These are phyloP conservation scores for Biscogniauxia sp. DNA, from an alignment of 2,329 filamentous ascomycete genomes.

Conservation along the genomic window DNA sequence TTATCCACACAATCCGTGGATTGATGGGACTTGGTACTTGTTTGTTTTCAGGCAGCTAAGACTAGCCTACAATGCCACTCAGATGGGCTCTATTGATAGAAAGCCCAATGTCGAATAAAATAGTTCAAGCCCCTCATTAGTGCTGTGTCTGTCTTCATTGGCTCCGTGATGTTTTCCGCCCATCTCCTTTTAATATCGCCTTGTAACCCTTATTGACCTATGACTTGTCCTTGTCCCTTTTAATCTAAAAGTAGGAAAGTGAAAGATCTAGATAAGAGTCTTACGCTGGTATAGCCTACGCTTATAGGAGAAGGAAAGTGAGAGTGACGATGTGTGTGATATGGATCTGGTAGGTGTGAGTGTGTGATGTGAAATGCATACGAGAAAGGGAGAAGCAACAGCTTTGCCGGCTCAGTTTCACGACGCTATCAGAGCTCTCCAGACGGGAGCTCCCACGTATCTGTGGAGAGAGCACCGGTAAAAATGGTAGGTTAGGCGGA, in stretches of 20 bases:
- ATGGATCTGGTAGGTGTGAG: too few relatives aligned
- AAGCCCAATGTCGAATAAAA: constrained; percentile 11
- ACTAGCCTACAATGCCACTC: constrained; percentile 22
- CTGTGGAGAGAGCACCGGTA: constrained; percentile 10
- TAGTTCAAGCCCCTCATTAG: constrained; percentile 22
- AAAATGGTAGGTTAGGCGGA: constrained; percentile 15
- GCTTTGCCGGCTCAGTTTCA: not conserved
- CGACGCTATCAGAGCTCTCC: constrained; percentile 2
- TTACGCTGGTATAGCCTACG: too few relatives aligned
- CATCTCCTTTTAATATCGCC: not conserved
- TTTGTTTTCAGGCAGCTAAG: constrained; percentile 22
- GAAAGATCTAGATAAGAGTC: too few relatives aligned
- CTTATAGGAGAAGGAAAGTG: too few relatives aligned
- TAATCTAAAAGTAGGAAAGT: too few relatives aligned
- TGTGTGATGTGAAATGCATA: not conserved
- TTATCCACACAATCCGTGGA: constrained; percentile 21
- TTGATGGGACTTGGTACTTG: constrained; percentile 31
- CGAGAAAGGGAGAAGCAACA: not conserved
- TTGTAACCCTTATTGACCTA: not conserved
- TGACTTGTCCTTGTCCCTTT: not conserved
- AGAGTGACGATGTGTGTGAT: not conserved
- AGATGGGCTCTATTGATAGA: constrained; percentile 6
- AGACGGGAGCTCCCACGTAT: constrained; percentile 12
- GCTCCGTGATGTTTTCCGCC: constrained; percentile 8
- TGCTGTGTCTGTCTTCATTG: constrained; percentile 3